Evolutionary conservation across 2,329 filamentous ascomycete genomes (phyloP).

Genomic region (Nemania sp.): DNA sequence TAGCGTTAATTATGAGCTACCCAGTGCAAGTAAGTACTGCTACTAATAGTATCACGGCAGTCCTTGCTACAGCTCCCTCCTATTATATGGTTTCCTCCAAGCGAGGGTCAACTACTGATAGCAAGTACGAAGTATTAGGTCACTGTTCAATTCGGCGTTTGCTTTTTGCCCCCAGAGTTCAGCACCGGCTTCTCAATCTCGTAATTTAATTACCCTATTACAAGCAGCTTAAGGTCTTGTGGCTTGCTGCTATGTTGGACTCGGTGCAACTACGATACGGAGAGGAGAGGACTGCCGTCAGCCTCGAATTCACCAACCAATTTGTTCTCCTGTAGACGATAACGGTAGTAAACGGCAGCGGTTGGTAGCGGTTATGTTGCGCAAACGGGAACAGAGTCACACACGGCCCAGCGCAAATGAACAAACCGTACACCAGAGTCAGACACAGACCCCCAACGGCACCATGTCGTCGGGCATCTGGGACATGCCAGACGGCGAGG

Average conservation of each 20-base stretch:
- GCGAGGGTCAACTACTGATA: too few species aligned
- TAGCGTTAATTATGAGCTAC: too few species aligned
- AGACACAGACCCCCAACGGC: not conserved
- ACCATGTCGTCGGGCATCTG: not conserved
- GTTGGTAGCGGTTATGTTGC: constrained; percentile 4
- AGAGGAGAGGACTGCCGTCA: constrained; percentile 15
- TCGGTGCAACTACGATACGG: constrained; percentile 7
- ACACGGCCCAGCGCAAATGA: too few species aligned
- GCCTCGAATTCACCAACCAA: constrained; percentile 24
- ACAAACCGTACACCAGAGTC: too few species aligned
- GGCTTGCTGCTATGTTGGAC: constrained; percentile 6
- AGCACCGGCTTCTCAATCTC: constrained; percentile 7
- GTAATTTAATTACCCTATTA: not conserved
- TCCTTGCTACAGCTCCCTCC: too few species aligned
- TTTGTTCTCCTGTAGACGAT: too few species aligned
- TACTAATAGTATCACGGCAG: too few species aligned
- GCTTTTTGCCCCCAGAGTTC: constrained; percentile 11
- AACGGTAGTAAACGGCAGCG: too few species aligned
- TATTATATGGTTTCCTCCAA: not conserved
- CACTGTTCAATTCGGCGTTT: constrained; percentile 16
- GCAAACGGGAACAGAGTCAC: constrained; percentile 5
- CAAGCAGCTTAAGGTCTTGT: constrained; percentile 6
- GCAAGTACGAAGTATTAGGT: not conserved
- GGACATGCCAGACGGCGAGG: constrained; percentile 16
- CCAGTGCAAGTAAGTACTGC: too few species aligned